phyloP scores from a whole-genome alignment of 371 early-diverging fungal genomes.

The Circinella umbellata region DNA sequence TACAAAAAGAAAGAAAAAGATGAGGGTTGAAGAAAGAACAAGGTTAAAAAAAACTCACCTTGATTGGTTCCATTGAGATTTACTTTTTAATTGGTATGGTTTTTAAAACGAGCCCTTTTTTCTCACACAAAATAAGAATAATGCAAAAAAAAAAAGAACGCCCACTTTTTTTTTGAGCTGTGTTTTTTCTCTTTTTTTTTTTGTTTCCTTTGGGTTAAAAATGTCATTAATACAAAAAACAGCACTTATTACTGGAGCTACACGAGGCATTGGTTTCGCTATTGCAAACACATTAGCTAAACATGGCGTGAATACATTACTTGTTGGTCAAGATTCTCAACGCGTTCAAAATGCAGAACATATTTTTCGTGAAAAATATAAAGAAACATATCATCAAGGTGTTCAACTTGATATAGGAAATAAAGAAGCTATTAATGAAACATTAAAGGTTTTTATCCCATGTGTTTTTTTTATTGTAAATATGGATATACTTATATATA shows the following conservation, averaged over 20 bases:
- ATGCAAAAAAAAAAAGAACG: neutral
- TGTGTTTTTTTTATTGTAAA: neutral
- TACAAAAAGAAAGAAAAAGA: neutral
- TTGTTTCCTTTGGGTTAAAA: neutral
- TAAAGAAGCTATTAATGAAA: slow-evolving; percentile 38
- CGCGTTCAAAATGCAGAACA: slow-evolving; percentile 41
- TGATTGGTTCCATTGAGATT: neutral
- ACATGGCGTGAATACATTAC: slow-evolving; percentile 60
- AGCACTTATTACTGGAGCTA: slow-evolving; percentile 74
- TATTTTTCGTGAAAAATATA: slow-evolving; percentile 27
- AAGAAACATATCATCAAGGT: slow-evolving; percentile 37
- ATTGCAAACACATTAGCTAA: slow-evolving; percentile 65
- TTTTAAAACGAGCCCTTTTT: neutral
- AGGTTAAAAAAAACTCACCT: slow-evolving; percentile 1
- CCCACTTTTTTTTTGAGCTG: neutral
- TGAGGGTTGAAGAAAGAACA: neutral
- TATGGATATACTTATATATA: neutral
- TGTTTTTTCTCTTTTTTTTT: neutral
- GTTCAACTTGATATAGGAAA: slow-evolving; percentile 55
- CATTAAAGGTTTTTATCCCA: slow-evolving; percentile 43
- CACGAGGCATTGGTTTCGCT: slow-evolving; percentile 77
- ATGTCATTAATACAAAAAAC: slow-evolving; percentile 40
- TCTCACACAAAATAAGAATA: neutral
- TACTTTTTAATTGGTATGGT: neutral
- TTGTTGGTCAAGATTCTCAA: slow-evolving; percentile 59